A percentile compares a stretch with the other conserved stretches of the same genome.
Evolutionary conservation across 2,329 filamentous ascomycete species (phyloP).

Genomic region (Epichloe glyceriae): DNA sequence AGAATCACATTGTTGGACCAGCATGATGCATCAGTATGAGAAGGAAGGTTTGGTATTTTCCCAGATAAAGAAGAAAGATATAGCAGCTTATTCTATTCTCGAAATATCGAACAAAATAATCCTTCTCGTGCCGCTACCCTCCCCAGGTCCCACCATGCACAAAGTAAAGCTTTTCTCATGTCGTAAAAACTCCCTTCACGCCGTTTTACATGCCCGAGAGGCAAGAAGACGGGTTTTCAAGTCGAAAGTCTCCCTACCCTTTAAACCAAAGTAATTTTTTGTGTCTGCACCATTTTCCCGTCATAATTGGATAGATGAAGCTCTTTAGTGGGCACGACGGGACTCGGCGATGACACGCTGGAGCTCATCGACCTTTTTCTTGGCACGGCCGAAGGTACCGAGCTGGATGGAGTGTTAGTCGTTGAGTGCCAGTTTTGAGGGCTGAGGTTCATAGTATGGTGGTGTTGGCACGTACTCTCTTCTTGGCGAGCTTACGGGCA

Average conservation of each 20-base stretch:
- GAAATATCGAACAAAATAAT: neutral
- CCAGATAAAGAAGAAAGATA: neutral
- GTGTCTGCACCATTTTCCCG: neutral
- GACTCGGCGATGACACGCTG: slow-evolving; percentile 95
- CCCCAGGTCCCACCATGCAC: neutral
- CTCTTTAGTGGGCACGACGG: slow-evolving; percentile 52
- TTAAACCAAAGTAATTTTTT: neutral
- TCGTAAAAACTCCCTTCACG: neutral
- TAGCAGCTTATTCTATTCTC: slow-evolving; percentile 1
- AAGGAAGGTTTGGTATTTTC: slow-evolving; percentile 2
- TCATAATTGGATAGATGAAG: neutral
- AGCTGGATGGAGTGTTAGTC: slow-evolving; percentile 42
- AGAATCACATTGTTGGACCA: no score
- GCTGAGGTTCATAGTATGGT: neutral
- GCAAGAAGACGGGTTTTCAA: neutral
- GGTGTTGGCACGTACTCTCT: slow-evolving; percentile 58
- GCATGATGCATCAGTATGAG: neutral
- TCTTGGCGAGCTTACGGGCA: slow-evolving; percentile 97
- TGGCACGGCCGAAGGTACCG: slow-evolving; percentile 96
- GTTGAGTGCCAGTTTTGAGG: slow-evolving; percentile 10
- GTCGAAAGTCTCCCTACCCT: neutral
- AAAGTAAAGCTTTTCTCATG: neutral
- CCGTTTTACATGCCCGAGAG: slow-evolving; percentile 2
- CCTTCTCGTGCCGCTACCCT: slow-evolving; percentile 1
- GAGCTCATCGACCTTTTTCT: slow-evolving; percentile 99